Base-by-base conservation (phyloP, 129 eudicot species). In the Lactuca saligna region DNA sequence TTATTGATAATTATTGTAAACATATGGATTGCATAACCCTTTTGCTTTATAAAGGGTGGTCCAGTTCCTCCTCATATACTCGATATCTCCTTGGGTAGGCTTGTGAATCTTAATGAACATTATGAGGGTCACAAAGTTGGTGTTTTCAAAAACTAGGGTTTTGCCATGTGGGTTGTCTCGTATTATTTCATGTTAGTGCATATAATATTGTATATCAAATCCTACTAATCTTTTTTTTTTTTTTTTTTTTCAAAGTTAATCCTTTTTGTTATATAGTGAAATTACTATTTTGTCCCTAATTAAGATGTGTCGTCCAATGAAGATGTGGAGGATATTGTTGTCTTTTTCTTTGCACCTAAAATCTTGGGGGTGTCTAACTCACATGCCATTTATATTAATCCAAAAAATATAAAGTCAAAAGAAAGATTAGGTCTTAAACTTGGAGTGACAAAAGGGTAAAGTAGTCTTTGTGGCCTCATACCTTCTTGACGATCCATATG, bases 91-190 rank as follows among this genome's bases (percentile, higher is more conserved):
- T 63, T 74, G 72, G 78, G 66, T 65, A 42, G 78, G 74, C 56
- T 75, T 75, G 57, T 57, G 80, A 58, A 72, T 81, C 68, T 72
- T 72, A 66, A 57, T 73, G 46, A 65, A 35, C 74, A 70, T 79
- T 78, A 70, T 29, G 83, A 74, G 61, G 48, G 70, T 69, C 70
- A 38, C 63, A 63, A 78, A 68, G 58, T 69, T 78, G 48, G 57
- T 37, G 37, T 49, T 68, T 58, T 20, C 8, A 35, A 60, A 61
- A 38, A 54, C 50, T 56, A 66, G 76, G 68, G 59, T 54, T 82
- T 65, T 58, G 67, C 71, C 87, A 82, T 75, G 83, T 82, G 83
- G 79, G 69, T 57, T 70, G 83, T 78, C 80, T 70, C 63, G 29
- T 76, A 76, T 75, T 73, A 81, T 76, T 61, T 65, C 80, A 78